Evolutionary conservation across 805 yeast genomes (phyloP), one percentile per base, ranked within the genome.

Genomic region (Metschnikowia baotianmanensis): DNA sequence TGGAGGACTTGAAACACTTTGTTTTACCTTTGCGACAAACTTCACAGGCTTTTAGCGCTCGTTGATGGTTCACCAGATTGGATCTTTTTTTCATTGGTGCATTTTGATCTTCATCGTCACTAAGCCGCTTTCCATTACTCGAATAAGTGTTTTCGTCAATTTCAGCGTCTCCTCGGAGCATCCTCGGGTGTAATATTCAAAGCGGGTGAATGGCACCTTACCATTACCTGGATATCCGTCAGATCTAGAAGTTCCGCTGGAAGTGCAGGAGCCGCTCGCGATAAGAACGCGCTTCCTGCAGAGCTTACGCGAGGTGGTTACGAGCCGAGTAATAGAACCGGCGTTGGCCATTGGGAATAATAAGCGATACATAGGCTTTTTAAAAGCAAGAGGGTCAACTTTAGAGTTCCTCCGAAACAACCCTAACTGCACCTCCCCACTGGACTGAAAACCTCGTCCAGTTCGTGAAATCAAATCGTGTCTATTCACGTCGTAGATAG

Each of bases 1-100:
- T 68, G 1, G 75, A 67, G 10, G 78, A 69, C 36, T 81, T 74
- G 53, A 80, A 74, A 49, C 89, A 83, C 42, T 84, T 61, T 1
- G 87, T 75, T 62, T 79, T 79, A 45, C 74, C 78, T 36, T 66
- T 69, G 31, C 83, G 65, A 52, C 85, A 79, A 6, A 66, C 53
- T 6, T 70, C 71, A 56, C 85, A 79, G 0, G 85, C 85, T 35
- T 63, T 65, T 1, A 73, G 50, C 0, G 82, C 77, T 30, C 84
- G 48, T 6, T 42, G 46, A 24, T 38, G 40, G 9, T 22, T 26
- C 8, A 19, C 40, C 36, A 36, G 37, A 15, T 34, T 32, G 3
- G 38, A 26, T 27, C 34, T 26, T 19, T 34, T 31, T 23, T 40
- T 40, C 11, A 20, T 6, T 3, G 29, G 18, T 5, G 32, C 18